Conservation (phyloP, 192 early-diverging fungal species). For the Gryganskiella cystojenkinii region DNA sequence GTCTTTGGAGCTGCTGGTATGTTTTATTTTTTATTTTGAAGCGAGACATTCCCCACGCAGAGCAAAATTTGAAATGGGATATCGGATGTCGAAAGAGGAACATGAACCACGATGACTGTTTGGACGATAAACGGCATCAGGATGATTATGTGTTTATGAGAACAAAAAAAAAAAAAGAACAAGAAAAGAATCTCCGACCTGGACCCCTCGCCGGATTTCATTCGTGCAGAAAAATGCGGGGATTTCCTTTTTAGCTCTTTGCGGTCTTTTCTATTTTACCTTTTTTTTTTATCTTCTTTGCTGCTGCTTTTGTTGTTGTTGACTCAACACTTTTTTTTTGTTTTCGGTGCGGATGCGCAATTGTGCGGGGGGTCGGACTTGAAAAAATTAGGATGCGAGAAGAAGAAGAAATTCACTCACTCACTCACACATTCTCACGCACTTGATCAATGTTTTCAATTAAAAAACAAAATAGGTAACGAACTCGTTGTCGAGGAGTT, state of each 20-base stretch:
- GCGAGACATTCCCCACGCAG: too few species aligned
- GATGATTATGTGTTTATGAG: too few species aligned
- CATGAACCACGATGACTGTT: too few species aligned
- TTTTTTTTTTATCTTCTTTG: too few species aligned
- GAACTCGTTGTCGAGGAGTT: conserved; percentile 98
- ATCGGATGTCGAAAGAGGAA: too few species aligned
- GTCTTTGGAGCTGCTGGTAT: conserved; percentile 90
- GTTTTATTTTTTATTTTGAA: background rate
- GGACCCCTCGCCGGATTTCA: conserved; percentile 3
- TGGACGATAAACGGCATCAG: too few species aligned
- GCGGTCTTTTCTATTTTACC: background rate
- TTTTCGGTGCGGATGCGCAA: too few species aligned
- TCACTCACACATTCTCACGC: too few species aligned
- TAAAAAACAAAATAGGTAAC: conserved; percentile 45
- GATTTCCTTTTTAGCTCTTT: conserved; percentile 16
- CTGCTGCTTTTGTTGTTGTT: too few species aligned
- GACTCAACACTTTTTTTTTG: too few species aligned
- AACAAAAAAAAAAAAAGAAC: conserved; percentile 2
- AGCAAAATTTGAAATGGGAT: too few species aligned
- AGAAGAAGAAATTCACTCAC: background rate
- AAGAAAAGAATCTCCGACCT: conserved; percentile 6
- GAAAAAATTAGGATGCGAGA: background rate
- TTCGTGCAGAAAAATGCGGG: conserved; percentile 50
- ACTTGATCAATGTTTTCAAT: background rate
- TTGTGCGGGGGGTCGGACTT: too few species aligned